Conservation (phyloP, 139 green algal species). For the Chlamydomonas applanata region DNA sequence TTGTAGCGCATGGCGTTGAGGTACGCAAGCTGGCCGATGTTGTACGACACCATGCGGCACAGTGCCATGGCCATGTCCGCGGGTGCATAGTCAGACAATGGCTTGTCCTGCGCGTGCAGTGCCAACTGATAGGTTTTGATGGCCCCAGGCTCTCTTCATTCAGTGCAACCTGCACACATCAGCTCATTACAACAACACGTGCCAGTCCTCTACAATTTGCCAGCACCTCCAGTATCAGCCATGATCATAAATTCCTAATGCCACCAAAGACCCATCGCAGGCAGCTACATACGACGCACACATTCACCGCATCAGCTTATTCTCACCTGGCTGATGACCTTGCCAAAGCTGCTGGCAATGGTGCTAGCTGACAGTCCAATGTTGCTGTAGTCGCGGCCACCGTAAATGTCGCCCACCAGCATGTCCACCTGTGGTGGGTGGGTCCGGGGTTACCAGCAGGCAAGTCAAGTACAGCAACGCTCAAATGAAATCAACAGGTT, state of each 20-base stretch:
- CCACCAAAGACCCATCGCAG: no score
- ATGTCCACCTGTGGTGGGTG: slow-evolving; percentile 95
- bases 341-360: slow-evolving; percentile 95
- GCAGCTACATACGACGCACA: no score
- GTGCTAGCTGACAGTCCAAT: slow-evolving; percentile 92
- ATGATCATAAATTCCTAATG: no score
- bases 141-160: no score
- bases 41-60: slow-evolving; percentile 97
- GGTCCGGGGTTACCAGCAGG: no score
- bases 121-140: no score
- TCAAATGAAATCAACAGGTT: not conserved
- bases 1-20: slow-evolving; percentile 87
- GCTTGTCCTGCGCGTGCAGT: slow-evolving; percentile 63
- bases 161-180: not conserved
- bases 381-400: slow-evolving; percentile 84
- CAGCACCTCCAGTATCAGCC: no score
- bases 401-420: slow-evolving; percentile 99
- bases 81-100: slow-evolving; percentile 78
- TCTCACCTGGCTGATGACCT: slow-evolving; percentile 48
- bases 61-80: slow-evolving; percentile 91
- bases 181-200: not conserved
- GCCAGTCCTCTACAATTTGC: no score
- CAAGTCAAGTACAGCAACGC: slow-evolving; percentile 1
- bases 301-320: no score
- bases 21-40: slow-evolving; percentile 83